Conservation (phyloP, 2,329 filamentous ascomycete species). For the Xylariaceae sp. region DNA sequence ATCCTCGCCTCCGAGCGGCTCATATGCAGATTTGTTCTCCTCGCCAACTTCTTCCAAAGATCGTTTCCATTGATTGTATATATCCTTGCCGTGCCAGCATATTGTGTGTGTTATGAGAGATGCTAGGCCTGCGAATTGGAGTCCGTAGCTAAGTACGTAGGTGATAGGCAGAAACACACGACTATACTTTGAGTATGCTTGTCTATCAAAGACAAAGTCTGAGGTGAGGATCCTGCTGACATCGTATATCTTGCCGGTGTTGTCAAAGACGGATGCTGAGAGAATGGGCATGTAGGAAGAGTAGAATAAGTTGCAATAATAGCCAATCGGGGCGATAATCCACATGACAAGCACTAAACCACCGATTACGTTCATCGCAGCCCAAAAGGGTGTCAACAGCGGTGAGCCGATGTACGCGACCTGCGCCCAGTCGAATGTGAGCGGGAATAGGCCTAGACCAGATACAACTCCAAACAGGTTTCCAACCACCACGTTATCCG, state of each 20-base stretch:
- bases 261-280: constrained; percentile 84
- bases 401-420: constrained; percentile 87
- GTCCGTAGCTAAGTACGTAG: constrained; percentile 82
- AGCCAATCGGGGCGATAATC: constrained; percentile 77
- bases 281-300: constrained; percentile 86
- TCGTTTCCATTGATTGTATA: constrained; percentile 74
- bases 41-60: constrained; percentile 66
- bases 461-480: constrained; percentile 88
- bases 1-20: constrained; percentile 46
- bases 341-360: constrained; percentile 83
- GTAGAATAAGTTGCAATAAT: constrained; percentile 79
- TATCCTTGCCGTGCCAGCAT: constrained; percentile 84
- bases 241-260: constrained; percentile 77
- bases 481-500: constrained; percentile 81
- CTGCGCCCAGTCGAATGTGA: constrained; percentile 92
- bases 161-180: constrained; percentile 85
- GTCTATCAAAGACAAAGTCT: constrained; percentile 76
- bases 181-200: constrained; percentile 79
- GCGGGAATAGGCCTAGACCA: constrained; percentile 78
- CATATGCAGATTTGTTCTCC: constrained; percentile 54
- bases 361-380: constrained; percentile 80
- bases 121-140: constrained; percentile 82
- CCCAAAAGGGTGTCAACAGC: constrained; percentile 83
- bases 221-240: constrained; percentile 77
- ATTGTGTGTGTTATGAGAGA: constrained; percentile 79